Evolutionary conservation across 306 rosid genomes (phyloP), one percentile per base, ranked within the genome.

Genomic region (Ziziphus jujuba): DNA sequence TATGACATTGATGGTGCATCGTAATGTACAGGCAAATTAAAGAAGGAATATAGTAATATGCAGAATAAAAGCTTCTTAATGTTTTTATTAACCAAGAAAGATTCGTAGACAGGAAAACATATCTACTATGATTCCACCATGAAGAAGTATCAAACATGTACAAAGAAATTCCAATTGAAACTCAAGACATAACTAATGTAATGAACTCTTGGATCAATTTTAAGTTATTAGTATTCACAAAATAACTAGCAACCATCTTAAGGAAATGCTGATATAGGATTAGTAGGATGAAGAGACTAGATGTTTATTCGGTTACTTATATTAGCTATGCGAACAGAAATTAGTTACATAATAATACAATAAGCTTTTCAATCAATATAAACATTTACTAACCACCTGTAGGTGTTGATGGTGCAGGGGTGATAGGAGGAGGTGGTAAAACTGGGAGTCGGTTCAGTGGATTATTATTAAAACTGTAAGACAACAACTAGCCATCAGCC

Each of bases 401-500:
- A 73, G 72, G 56, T 58, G 82, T 15, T 55, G 71, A 0, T 17
- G 83, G 56, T 0, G 66, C 22, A 14, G 80, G 86, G 77, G 87
- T 24, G 67, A 66, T 0, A 61, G 90, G 86, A 47, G 87, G 50
- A 60, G 83, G 43, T 31, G 95, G 92, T 63, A 72, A 0, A 58
- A 0, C 24, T 23, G 76, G 74, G 20, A 65, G 86, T 1, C 0
- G 0, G 0, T 11, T 82, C 65, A 95, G 75, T 0, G 0, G 47
- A 77, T 95, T 95, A 71, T 88, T 83, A 3, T 1, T 2, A 76
- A 84, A 95, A 88, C 99, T 95, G 91, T 74, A 58, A 65, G 66
- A 67, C 31, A 74, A 52, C 66, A 55, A 31, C 12, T 40, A 40
- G 15, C 45, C 45, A 13, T 61, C 15, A 60, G 33, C 7, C 38